These are phyloP conservation scores for Calonectria henricotiae DNA, from an alignment of 2,329 filamentous ascomycete species.

Conservation along the genomic window DNA sequence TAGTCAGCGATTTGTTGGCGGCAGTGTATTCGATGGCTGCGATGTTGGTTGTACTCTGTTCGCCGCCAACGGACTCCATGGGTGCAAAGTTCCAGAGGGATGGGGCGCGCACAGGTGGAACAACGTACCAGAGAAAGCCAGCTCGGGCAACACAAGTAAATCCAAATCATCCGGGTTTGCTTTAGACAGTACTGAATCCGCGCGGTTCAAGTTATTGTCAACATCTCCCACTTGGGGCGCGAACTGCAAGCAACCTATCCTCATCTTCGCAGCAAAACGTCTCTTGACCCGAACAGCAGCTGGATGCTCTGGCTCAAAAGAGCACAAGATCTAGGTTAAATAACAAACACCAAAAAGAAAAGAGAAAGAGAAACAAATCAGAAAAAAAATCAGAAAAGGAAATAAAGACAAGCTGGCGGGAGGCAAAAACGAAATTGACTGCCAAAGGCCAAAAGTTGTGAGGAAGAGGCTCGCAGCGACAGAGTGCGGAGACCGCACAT, in stretches of 20 bases:
- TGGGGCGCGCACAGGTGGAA: background rate
- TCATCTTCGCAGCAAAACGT: conserved; percentile 65
- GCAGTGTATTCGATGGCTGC: background rate
- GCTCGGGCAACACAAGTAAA: conserved; percentile 81
- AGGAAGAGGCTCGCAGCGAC: too few species aligned
- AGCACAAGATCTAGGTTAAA: too few species aligned
- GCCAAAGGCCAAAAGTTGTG: too few species aligned
- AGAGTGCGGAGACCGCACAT: too few species aligned
- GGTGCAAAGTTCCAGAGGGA: too few species aligned
- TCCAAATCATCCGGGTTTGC: conserved; percentile 73
- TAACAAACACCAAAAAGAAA: too few species aligned
- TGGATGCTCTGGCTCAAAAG: too few species aligned
- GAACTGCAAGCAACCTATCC: conserved; percentile 81
- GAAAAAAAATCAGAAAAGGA: too few species aligned
- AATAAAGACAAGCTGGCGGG: too few species aligned
- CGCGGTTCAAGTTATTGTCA: conserved; percentile 72
- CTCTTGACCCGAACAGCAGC: background rate
- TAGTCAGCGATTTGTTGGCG: conserved; percentile 20
- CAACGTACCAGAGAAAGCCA: conserved; percentile 79
- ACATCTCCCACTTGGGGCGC: conserved; percentile 80
- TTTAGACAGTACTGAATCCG: conserved; percentile 67
- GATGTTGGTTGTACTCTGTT: background rate
- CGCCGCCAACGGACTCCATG: background rate
- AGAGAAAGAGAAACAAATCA: too few species aligned
- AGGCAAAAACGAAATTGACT: too few species aligned